Conservation (phyloP, 495 filamentous ascomycete species). For the Baudoinia panamericana region DNA sequence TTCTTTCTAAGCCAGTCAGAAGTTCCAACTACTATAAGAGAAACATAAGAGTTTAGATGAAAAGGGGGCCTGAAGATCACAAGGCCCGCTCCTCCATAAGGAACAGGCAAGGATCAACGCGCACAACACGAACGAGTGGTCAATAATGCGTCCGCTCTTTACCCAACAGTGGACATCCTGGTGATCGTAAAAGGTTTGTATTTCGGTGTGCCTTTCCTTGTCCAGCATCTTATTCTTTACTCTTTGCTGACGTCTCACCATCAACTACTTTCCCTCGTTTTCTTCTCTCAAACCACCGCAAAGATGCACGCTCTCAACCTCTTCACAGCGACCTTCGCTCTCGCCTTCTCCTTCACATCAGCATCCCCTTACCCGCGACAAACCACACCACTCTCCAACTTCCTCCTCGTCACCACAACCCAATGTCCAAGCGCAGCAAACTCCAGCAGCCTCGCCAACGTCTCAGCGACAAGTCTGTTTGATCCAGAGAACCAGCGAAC, state of each 20-base stretch:
- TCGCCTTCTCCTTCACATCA: not conserved
- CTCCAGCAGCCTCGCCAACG: slow-evolving; percentile 13
- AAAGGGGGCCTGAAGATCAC: too few species aligned
- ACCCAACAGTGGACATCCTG: not conserved
- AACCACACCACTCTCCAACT: slow-evolving; percentile 1
- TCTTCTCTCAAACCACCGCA: not conserved
- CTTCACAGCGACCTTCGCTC: slow-evolving; percentile 1
- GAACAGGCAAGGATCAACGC: slow-evolving; percentile 11
- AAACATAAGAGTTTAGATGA: too few species aligned
- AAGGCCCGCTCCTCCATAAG: too few species aligned
- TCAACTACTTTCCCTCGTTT: not conserved
- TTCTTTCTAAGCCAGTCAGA: too few species aligned
- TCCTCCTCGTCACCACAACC: slow-evolving; percentile 16
- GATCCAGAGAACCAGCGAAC: slow-evolving; percentile 21
- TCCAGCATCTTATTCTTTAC: not conserved
- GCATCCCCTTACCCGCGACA: not conserved
- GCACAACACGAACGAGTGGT: not conserved
- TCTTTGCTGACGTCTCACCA: not conserved
- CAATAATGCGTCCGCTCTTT: not conserved
- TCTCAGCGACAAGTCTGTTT: slow-evolving; percentile 14
- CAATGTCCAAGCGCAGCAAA: not conserved
- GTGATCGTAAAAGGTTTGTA: not conserved
- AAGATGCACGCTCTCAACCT: not conserved
- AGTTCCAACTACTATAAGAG: too few species aligned
- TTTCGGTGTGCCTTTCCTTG: not conserved